These are phyloP conservation scores for Neoarthrinium moseri DNA, from an alignment of 2,329 filamentous ascomycete genomes.

Conservation along the genomic window DNA sequence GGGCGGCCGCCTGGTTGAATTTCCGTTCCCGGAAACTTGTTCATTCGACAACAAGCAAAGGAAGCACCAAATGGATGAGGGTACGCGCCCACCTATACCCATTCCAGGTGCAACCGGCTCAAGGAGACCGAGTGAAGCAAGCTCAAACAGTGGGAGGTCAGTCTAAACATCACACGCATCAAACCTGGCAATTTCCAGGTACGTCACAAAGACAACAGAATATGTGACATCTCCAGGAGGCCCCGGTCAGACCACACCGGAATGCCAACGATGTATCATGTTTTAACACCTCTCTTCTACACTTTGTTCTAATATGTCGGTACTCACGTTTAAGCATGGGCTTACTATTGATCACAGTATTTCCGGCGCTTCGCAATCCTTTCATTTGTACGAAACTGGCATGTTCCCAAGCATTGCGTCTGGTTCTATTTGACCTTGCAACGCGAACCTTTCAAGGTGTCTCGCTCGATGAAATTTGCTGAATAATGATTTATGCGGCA, in stretches of 20 bases:
- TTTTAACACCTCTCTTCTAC: background rate
- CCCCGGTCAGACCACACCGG: background rate
- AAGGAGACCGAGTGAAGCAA: background rate
- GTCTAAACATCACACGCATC: background rate
- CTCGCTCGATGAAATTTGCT: too few relatives aligned
- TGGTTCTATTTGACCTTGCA: background rate
- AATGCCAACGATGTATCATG: background rate
- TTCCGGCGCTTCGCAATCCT: background rate
- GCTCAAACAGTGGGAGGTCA: background rate
- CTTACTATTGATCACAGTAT: too few relatives aligned
- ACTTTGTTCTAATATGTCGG: background rate
- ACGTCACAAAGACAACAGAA: background rate
- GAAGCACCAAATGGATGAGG: conserved; percentile 4
- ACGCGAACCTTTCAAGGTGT: too few relatives aligned
- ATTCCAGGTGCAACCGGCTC: background rate
- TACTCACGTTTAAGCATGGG: conserved; percentile 2
- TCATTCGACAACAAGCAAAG: background rate
- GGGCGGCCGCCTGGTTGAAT: conserved; percentile 12
- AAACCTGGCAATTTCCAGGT: background rate
- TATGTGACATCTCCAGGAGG: background rate
- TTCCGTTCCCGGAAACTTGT: conserved; percentile 3
- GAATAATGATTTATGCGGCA: too few relatives aligned
- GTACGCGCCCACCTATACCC: conserved; percentile 3
- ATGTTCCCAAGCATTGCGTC: background rate
- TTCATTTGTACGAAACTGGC: conserved; percentile 1